phyloP scores from a whole-genome alignment of 2,329 filamentous ascomycete species.

The Acarospora socialis region DNA sequence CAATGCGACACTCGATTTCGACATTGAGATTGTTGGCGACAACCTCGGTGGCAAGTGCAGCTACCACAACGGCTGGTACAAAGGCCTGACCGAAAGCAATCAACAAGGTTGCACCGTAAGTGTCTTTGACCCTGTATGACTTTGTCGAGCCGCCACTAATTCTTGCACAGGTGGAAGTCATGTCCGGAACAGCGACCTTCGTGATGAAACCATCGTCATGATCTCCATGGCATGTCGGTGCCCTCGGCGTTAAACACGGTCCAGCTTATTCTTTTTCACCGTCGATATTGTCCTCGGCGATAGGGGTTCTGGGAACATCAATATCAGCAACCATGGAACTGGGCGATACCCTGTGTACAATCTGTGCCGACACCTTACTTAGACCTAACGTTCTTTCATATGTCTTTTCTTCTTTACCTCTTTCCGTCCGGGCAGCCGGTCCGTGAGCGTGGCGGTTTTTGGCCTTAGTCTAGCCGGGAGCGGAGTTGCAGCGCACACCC shows the following conservation, averaged over 20 bases:
- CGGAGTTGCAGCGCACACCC: no score
- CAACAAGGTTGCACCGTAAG: constrained; percentile 68
- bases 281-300: neutral
- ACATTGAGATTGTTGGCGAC: constrained; percentile 62
- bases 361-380: neutral
- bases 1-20: constrained; percentile 70
- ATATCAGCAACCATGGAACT: neutral
- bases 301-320: constrained; percentile 1
- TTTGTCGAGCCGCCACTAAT: constrained; percentile 8
- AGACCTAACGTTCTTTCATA: neutral
- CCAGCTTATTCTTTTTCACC: neutral
- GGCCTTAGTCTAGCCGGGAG: no score
- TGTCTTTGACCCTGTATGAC: constrained; percentile 15
- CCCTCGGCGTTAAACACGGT: neutral
- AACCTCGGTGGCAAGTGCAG: constrained; percentile 45
- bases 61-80: constrained; percentile 49
- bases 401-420: no score
- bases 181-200: constrained; percentile 36
- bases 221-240: neutral
- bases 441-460: no score
- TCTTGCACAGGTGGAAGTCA: constrained; percentile 30
- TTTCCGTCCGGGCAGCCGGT: no score
- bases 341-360: neutral
- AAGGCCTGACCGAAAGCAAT: constrained; percentile 33
- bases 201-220: constrained; percentile 17